Evolutionary conservation across 2,329 filamentous ascomycete genomes (phyloP), one percentile per base, ranked within the genome.

Genomic region (Acarospora socialis): DNA sequence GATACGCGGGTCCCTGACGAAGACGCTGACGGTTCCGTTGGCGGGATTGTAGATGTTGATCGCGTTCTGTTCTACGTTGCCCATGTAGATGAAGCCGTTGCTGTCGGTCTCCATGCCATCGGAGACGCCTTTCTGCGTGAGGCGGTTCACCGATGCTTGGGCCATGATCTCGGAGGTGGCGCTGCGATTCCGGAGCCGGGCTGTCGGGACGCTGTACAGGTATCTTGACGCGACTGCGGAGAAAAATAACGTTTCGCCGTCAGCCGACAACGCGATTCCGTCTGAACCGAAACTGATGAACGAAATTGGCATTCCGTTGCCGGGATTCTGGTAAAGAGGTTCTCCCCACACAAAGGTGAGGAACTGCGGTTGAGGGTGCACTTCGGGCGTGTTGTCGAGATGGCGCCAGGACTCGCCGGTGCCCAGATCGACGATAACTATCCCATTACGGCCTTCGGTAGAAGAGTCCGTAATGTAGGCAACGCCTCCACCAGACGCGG

Each of bases 401-500:
- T 66, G 65, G 3, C 65, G 49, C 64, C 63, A 68, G 37, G 55
- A 55, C 33, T 62, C 53, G 5, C 61, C 61, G 0, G 57, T 58
- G 5, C 57, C 60, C 5, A 68, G 57, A 35, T 69, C 65, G 19
- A 63, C 65, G 9, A 64, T 48, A 30, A 68, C 50, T 33, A 68
- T 57, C 3, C 57, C 65, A 33, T 63, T 66, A 21, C 59, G 57
- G 21, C 65, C 63, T 45, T 65, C 60, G 26, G 45, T 44, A 27
- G 53, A 60, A 20, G 56, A 61, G 41, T 70, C 66, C 15, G 64
- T 68, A 43, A 69, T 66, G 45, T 70, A 70, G 0, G 63, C 64
- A 9, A 68, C 43, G 12, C 65, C 65, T 17, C 57, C 40, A 3
- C 63, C 62, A 2, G 53, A 52, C 9, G 47, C 38, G 0, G 59